Base-by-base conservation (phyloP, 169 alveolate species). In the Plasmodium ovale region DNA sequence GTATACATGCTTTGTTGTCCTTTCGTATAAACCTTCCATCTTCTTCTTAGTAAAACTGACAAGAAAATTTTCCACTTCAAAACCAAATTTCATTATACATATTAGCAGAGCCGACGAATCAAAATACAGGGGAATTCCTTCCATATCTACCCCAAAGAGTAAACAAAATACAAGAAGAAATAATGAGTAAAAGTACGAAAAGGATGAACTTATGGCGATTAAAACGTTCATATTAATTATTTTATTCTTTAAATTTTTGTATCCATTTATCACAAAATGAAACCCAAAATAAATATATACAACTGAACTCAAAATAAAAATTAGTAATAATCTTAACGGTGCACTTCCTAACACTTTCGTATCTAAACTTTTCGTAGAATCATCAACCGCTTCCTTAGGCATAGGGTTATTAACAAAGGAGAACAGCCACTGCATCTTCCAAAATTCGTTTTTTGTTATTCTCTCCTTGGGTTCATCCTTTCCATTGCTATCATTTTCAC, bases 141-240 rank as follows among this genome's bases (percentile, higher is more conserved):
- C 79, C 58, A 64, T 3, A 35, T 79, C 82, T 14, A 79, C 42
- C 9, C 64, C 62, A 79, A 79, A 79, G 14, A 79, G 16, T 56
- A 79, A 42, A 25, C 89, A 79, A 39, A 65, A 79, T 21, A 79
- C 25, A 27, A 65, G 33, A 47, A 79, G 89, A 27, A 79, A 69
- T 4, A 79, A 58, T 6, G 89, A 79, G 47, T 79, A 79, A 64
- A 79, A 79, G 56, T 79, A 79, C 0, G 89, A 79, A 79, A 79
- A 79, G 21, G 89, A 79, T 31, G 89, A 79, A 64, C 89, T 79
- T 14, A 79, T 79, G 9, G 79, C 42, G 21, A 79, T 65, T 64
- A 79, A 79, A 51, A 62, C 89, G 47, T 79, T 79, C 89, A 79
- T 79, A 54, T 64, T 79, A 21, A 79, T 79, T 51, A 79, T 79